A percentile compares a stretch with the other conserved stretches of the same genome.
phyloP scores from a whole-genome alignment of 1,284 basidiomycete genomes.

The Cutaneotrichosporon cavernicola region DNA sequence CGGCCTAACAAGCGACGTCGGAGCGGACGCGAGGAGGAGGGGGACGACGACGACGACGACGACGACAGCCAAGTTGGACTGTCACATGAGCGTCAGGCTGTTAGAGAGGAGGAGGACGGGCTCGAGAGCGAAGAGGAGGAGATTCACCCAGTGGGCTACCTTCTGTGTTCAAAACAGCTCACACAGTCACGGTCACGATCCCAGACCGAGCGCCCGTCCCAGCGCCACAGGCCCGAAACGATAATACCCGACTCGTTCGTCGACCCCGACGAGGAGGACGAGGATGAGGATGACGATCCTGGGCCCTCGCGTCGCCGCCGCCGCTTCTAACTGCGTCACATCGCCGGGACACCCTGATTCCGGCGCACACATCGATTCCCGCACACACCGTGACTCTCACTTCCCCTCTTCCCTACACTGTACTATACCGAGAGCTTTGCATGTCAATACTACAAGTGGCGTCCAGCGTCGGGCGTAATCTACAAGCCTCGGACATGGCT shows the following conservation, averaged over 20 bases:
- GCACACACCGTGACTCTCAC: background rate
- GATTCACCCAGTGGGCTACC: background rate
- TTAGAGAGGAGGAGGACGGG: background rate
- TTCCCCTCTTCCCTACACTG: background rate
- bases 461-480: conserved; percentile 8
- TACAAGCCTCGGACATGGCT: conserved; percentile 4
- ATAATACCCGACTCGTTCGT: conserved; percentile 16
- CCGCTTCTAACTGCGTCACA: background rate
- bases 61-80: conserved; percentile 13
- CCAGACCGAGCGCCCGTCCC: conserved; percentile 1
- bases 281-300: conserved; percentile 2
- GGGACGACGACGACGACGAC: conserved; percentile 27
- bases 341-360: too few species aligned
- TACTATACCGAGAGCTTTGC: conserved; percentile 7
- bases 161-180: background rate
- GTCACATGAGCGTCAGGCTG: background rate
- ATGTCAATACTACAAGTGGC: conserved; percentile 11
- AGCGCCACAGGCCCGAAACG: conserved; percentile 10
- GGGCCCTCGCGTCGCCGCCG: conserved; percentile 1
- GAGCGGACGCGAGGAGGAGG: conserved; percentile 21
- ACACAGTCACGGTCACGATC: background rate
- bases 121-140: background rate
- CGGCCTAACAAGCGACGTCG: conserved; percentile 21
- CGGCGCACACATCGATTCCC: background rate
- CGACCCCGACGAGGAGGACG: conserved; percentile 12